phyloP scores from a whole-genome alignment of 495 filamentous ascomycete genomes.

The Articulospora tetracladia region DNA sequence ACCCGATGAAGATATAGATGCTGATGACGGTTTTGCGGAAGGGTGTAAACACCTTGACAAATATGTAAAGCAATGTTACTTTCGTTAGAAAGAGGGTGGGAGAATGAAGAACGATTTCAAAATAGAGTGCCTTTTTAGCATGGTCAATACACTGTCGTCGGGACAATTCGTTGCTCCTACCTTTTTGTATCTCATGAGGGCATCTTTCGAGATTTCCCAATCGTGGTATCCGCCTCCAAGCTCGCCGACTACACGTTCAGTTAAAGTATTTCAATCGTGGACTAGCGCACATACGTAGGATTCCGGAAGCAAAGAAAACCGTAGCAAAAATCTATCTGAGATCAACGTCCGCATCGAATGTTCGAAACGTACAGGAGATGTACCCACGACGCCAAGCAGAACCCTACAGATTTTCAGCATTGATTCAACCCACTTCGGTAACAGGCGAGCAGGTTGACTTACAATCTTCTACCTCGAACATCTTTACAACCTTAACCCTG shows the following conservation, averaged over 20 bases:
- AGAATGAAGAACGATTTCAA: not conserved
- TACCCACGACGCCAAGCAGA: not conserved
- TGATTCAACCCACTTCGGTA: not conserved
- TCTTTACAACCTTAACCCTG: not conserved
- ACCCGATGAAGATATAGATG: not conserved
- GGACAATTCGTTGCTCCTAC: not conserved
- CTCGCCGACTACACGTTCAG: not conserved
- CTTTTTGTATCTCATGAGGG: not conserved
- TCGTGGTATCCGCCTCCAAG: constrained; percentile 1
- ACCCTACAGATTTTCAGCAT: not conserved
- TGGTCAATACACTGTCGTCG: not conserved
- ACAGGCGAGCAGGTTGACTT: not conserved
- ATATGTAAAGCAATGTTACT: not conserved
- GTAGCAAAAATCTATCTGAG: not conserved
- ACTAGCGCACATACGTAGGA: not conserved
- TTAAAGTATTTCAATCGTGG: not conserved
- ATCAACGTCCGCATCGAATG: not conserved
- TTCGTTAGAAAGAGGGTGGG: not conserved
- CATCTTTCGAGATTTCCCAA: not conserved
- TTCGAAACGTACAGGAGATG: not conserved
- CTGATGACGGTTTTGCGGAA: not conserved
- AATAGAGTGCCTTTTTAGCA: not conserved
- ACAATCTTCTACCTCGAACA: not conserved
- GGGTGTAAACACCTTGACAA: not conserved
- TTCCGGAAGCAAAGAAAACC: not conserved